Evolutionary conservation across 164 flowering plant genomes (phyloP).

Genomic region (Tetrastigma voinierianum): DNA sequence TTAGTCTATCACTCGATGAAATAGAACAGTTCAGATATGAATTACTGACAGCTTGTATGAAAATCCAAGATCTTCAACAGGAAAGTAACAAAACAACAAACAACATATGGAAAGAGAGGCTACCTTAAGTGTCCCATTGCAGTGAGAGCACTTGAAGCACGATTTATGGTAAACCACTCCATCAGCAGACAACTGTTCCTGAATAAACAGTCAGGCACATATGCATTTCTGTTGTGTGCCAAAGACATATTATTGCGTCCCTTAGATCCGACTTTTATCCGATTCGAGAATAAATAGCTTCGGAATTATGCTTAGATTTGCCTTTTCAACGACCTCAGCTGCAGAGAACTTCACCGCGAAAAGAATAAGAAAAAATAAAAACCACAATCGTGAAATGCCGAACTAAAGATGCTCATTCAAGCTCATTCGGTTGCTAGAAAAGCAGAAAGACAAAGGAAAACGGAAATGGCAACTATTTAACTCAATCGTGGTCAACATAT

Average conservation of each 20-base stretch:
- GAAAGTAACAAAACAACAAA: no score
- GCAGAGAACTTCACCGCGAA: no score
- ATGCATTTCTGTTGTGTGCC: slow-evolving; percentile 97
- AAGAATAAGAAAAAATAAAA: no score
- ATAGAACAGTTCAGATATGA: no score
- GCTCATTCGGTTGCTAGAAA: not conserved
- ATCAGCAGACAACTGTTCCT: slow-evolving; percentile 83
- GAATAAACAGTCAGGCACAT: slow-evolving; percentile 87
- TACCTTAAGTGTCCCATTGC: slow-evolving; percentile 93
- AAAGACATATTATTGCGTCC: slow-evolving; percentile 38
- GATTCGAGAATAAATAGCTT: not conserved
- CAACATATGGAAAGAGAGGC: not conserved
- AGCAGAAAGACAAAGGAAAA: no score
- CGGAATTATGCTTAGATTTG: not conserved
- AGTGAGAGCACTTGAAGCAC: slow-evolving; percentile 91
- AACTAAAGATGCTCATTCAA: not conserved
- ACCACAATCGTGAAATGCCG: no score
- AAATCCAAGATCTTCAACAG: no score
- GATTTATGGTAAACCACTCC: slow-evolving; percentile 86
- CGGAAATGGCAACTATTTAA: no score
- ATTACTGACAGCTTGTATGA: no score
- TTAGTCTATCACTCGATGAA: no score
- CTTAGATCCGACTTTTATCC: slow-evolving; percentile 27
- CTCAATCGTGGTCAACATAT: no score
- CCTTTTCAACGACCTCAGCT: not conserved